Evolutionary conservation across 306 rosid genomes (phyloP).

Genomic region (Sesbania bispinosa): DNA sequence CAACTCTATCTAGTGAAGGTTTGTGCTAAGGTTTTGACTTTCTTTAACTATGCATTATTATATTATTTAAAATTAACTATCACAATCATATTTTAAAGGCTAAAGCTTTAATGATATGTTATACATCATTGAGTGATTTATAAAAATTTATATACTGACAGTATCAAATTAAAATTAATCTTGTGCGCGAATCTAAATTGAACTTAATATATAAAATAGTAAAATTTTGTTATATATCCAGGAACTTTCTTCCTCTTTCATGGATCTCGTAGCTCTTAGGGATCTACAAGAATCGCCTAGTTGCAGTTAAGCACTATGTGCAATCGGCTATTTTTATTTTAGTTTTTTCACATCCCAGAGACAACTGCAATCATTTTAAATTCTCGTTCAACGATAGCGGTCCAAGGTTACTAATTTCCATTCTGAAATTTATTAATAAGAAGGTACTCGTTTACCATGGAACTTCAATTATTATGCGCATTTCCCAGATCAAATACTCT

Average conservation of each 20-base stretch:
- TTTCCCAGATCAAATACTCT: neutral
- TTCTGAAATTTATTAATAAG: neutral
- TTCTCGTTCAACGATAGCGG: neutral
- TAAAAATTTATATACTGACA: no score
- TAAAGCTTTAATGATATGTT: no score
- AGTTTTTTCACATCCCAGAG: neutral
- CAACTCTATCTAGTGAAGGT: no score
- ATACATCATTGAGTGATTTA: no score
- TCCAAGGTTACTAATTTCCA: neutral
- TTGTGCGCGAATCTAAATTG: no score
- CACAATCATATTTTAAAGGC: no score
- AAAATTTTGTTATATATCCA: neutral
- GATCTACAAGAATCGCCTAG: neutral
- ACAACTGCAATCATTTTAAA: neutral
- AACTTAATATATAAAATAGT: no score
- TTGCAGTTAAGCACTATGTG: neutral
- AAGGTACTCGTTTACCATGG: neutral
- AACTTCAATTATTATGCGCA: neutral
- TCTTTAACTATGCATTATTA: no score
- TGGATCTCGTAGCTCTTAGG: neutral
- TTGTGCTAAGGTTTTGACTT: no score
- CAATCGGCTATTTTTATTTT: neutral
- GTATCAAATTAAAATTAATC: no score
- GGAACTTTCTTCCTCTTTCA: neutral
- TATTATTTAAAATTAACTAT: no score